Evolutionary conservation across 2,329 filamentous ascomycete species (phyloP).

Genomic region (Verticillium dahliae): DNA sequence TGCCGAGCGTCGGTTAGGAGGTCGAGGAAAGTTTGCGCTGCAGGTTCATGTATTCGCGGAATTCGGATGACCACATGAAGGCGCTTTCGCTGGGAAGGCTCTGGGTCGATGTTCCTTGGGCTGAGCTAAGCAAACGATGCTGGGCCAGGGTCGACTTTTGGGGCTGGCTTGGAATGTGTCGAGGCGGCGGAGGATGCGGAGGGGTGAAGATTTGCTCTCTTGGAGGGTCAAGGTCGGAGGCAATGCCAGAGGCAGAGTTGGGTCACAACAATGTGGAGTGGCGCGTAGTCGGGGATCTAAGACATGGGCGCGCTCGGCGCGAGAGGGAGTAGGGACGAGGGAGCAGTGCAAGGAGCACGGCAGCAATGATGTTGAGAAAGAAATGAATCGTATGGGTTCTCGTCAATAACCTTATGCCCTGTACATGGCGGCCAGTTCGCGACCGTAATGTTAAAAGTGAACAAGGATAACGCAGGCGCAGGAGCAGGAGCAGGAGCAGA

Average conservation of each 20-base stretch:
- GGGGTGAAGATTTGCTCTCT: neutral
- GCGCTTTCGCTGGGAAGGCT: constrained; percentile 4
- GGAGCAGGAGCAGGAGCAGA: neutral
- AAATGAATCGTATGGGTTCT: constrained; percentile 1
- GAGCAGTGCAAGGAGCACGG: neutral
- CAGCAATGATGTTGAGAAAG: constrained; percentile 1
- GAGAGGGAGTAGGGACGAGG: neutral
- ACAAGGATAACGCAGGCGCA: neutral
- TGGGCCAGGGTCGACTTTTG: neutral
- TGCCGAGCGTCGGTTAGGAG: constrained; percentile 5
- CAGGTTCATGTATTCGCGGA: constrained; percentile 12
- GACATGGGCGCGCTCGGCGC: constrained; percentile 8
- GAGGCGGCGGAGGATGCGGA: neutral
- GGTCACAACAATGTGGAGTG: neutral
- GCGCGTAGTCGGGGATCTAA: constrained; percentile 5
- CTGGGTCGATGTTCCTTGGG: neutral
- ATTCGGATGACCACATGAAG: constrained; percentile 20
- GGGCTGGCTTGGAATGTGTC: neutral
- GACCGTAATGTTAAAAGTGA: neutral
- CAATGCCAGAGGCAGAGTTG: neutral
- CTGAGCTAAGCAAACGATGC: neutral
- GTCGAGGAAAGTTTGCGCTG: constrained; percentile 15
- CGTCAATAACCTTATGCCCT: constrained; percentile 2
- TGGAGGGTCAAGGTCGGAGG: neutral
- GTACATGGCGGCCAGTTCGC: neutral